Percentiles rank a stretch among this genome's conserved stretches.
phyloP scores from a whole-genome alignment of 495 filamentous ascomycete species.

The Aspergillus asperescens region DNA sequence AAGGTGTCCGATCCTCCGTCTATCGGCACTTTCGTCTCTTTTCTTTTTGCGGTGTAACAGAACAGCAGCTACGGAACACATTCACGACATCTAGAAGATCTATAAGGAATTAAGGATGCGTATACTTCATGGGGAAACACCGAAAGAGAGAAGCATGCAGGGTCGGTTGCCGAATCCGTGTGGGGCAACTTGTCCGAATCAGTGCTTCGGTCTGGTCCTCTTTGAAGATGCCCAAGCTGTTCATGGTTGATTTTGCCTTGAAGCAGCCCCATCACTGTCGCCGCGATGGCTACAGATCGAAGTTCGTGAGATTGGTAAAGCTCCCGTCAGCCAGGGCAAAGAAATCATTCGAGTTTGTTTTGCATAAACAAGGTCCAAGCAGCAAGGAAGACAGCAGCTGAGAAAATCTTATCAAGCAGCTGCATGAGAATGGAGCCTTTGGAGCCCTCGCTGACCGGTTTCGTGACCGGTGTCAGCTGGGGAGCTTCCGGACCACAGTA shows the following conservation, averaged over 20 bases:
- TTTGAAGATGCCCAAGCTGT: background rate
- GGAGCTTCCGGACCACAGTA: conserved; percentile 35
- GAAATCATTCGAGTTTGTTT: background rate
- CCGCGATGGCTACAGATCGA: conserved; percentile 1
- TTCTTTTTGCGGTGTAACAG: background rate
- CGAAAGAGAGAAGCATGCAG: conserved; percentile 6
- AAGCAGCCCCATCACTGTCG: too few relatives aligned
- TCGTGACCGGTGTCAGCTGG: conserved; percentile 21
- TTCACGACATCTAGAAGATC: background rate
- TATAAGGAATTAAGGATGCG: background rate
- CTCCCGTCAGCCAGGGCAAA: background rate
- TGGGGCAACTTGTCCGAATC: conserved; percentile 10
- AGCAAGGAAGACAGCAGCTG: background rate
- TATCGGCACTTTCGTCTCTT: conserved; percentile 6
- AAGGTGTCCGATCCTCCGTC: conserved; percentile 3
- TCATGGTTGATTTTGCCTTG: conserved; percentile 3
- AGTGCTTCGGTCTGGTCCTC: conserved; percentile 13
- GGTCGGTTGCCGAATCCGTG: conserved; percentile 14
- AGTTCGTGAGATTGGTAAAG: background rate
- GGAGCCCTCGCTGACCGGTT: conserved; percentile 3
- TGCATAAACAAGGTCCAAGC: too few relatives aligned
- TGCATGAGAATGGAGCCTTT: background rate
- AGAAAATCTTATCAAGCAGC: background rate
- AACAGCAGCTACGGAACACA: background rate
- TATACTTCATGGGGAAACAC: background rate